Evolutionary conservation across 495 filamentous ascomycete genomes (phyloP), one percentile per base, ranked within the genome.

Genomic region (Pyrenula massariospora): DNA sequence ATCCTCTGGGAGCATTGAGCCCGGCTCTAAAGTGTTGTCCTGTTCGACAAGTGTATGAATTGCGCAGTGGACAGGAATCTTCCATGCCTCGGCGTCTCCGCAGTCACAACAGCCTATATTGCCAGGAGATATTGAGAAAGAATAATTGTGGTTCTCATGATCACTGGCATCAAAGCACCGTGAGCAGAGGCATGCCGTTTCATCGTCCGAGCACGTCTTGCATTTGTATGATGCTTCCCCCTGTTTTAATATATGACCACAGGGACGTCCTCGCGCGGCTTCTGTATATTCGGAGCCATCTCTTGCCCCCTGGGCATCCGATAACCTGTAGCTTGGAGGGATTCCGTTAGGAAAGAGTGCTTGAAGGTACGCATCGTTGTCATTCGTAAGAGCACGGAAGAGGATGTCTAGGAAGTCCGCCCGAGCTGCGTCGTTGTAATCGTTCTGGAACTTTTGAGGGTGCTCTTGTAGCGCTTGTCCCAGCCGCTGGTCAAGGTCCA

Each of bases 71-170:
- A 96, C 79, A 23, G 91, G 91, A 24, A 82, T 66, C 63, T 80
- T 82, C 93, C 93, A 98, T 5, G 93, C 93, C 65, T 98, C 93
- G 12, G 82, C 79, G 66, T 98, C 93, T 50, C 93, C 94, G 65
- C 93, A 98, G 64, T 98, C 93, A 66, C 93, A 98, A 70, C 93
- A 97, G 42, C 94, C 93, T 63, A 84, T 89, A 64, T 95, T 96
- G 1, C 92, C 92, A 1, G 83, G 81, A 0, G 91, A 94, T 31
- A 95, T 79, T 53, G 74, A 87, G 50, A 96, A 85, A 60, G 87
- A 83, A 51, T 97, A 91, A 69, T 87, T 86, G 66, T 98, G 93
- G 23, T 83, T 89, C n/a, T 87, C 85, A 68, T 98, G 93, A 65
- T 97, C 93, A 12, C 91, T 96, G 5, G 90, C 79, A 60, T 96